Conservation (phyloP, 2,329 filamentous ascomycete genomes). For the Verticillium alfalfae region DNA sequence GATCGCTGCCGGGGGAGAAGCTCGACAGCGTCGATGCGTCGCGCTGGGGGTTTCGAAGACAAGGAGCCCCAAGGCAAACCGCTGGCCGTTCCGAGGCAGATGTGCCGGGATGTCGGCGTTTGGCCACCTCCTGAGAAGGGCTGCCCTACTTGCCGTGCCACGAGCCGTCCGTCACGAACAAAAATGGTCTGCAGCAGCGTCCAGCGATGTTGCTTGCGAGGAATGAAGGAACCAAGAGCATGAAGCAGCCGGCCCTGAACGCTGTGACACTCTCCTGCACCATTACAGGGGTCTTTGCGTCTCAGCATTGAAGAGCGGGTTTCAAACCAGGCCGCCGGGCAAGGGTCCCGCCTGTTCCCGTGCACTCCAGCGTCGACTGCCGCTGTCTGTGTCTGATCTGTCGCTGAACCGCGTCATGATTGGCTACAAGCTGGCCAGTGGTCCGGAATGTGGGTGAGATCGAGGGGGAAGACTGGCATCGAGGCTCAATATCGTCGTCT, state of each 20-base stretch:
- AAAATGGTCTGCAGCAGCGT: neutral
- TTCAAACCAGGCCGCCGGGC: slow-evolving; percentile 7
- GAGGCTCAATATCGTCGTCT: neutral
- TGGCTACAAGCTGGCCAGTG: neutral
- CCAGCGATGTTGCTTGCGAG: neutral
- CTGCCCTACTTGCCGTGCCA: neutral
- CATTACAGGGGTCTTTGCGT: slow-evolving; percentile 9
- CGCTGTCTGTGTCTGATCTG: neutral
- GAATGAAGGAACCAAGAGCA: neutral
- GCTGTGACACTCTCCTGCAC: slow-evolving; percentile 5
- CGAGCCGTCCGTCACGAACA: neutral
- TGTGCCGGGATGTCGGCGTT: neutral
- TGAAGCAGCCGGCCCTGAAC: neutral
- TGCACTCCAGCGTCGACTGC: neutral
- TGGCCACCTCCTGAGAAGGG: too few species aligned
- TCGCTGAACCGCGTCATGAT: neutral
- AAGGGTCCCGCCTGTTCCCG: neutral
- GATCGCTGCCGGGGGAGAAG: neutral
- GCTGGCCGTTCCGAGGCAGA: neutral
- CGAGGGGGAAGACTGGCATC: neutral
- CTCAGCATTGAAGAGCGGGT: slow-evolving; percentile 13
- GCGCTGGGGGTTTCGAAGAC: neutral
- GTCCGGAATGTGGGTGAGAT: neutral
- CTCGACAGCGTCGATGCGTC: neutral
- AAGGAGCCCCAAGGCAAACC: neutral